Percentiles rank a stretch among this genome's conserved stretches.
Evolutionary conservation across 2,329 filamentous ascomycete species (phyloP).

Genomic region (Fusarium albosuccineum): DNA sequence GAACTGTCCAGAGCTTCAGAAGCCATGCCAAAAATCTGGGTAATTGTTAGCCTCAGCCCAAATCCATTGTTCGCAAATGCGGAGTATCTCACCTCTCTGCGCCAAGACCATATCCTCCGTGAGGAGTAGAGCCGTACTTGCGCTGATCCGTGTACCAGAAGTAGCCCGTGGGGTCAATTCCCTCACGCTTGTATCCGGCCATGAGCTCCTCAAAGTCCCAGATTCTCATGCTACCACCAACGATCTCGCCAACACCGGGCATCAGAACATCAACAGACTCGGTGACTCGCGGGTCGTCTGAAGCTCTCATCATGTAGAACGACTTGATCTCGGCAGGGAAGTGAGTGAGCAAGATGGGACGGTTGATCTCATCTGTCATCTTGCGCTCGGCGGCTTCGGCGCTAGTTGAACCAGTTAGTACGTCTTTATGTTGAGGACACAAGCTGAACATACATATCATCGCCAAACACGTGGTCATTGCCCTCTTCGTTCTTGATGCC

Average conservation of each 20-base stretch:
- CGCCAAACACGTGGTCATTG: slow-evolving; percentile 89
- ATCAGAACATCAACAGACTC: slow-evolving; percentile 89
- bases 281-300: slow-evolving; percentile 83
- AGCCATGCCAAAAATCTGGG: slow-evolving; percentile 70
- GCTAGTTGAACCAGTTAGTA: slow-evolving; percentile 22
- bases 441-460: slow-evolving; percentile 75
- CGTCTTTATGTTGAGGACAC: background rate
- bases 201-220: slow-evolving; percentile 90
- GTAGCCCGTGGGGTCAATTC: slow-evolving; percentile 86
- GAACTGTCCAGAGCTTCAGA: slow-evolving; percentile 73
- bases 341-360: slow-evolving; percentile 95
- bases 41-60: slow-evolving; percentile 11
- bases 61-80: background rate
- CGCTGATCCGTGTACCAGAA: slow-evolving; percentile 99
- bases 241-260: slow-evolving; percentile 97
- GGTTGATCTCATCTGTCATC: slow-evolving; percentile 98
- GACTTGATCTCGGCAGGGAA: slow-evolving; percentile 98
- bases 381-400: slow-evolving; percentile 95
- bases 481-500: slow-evolving; percentile 94
- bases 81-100: slow-evolving; percentile 72
- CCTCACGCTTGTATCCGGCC: slow-evolving; percentile 87
- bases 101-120: slow-evolving; percentile 93
- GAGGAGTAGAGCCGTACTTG: slow-evolving; percentile 91
- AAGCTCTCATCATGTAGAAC: slow-evolving; percentile 98
- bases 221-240: slow-evolving; percentile 97